Base-by-base conservation (phyloP, 1,284 basidiomycete genomes). In the Cryptococcus wingfieldii region DNA sequence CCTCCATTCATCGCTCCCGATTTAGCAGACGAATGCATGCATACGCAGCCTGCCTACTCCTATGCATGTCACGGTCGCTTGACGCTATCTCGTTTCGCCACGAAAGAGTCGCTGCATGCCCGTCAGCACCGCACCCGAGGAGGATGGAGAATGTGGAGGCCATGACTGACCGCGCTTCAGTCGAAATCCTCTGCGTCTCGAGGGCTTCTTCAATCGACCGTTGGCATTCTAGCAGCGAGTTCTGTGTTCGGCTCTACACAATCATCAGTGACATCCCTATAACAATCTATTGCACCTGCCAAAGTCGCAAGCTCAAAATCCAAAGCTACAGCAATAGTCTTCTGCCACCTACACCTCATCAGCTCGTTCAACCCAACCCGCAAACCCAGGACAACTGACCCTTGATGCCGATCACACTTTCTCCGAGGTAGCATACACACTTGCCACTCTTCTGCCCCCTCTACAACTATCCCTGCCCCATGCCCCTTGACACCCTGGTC, bases 321-420 rank as follows among this genome's bases (percentile, higher is more conserved):
- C 4, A 74, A 52, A 31, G 55, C 53, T 4, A 62, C 63, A 13
- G 55, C 63, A 5, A 65, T 53, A 0, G 65, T 72, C 60, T 66
- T 70, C 53, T 73, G 73, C 72, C 73, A 70, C 31, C 31, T 34
- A 10, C 31, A 16, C 63, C 64, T 38, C 37, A 38, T 27, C 10
- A 27, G 38, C 16, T 28, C 18, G 23, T 37, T 18, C 27, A 14
- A 13, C 16, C 27, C 14, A 13, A 23, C 19, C 13, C 16, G 25
- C 14, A 13, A 23, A 19, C 8, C 18, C 5, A 27, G 25, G 38
- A 59, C 61, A 54, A 38, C 31, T 34, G 1, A 34, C 53, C 72
- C 71, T 46, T 66, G 61, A 60, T 74, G 74, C 19, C 72, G 57
- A 51, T 75, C 72, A 51, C 72, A 75, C 50, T 64, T 51, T 46